phyloP scores from a whole-genome alignment of 192 early-diverging fungal species.

The Gonapodya sp. region DNA sequence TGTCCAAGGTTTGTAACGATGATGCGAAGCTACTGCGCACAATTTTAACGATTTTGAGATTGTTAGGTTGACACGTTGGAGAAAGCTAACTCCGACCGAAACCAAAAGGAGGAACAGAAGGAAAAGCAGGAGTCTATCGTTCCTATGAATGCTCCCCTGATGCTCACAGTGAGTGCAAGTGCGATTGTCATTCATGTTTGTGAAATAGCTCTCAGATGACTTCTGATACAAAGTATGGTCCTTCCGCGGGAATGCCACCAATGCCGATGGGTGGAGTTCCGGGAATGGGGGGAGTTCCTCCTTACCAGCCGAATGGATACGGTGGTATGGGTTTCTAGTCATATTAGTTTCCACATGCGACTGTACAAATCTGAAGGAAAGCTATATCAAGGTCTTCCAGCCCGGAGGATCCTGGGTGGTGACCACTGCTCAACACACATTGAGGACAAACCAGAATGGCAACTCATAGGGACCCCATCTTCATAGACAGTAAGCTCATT shows the following conservation, averaged over 20 bases:
- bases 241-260: not conserved
- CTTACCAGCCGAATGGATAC: not conserved
- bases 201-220: not conserved
- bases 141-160: constrained; percentile 3
- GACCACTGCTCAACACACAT: too few relatives aligned
- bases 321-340: not conserved
- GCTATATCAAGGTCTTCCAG: too few relatives aligned
- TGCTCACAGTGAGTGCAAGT: constrained; percentile 6
- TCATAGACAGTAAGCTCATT: not conserved
- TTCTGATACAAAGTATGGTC: not conserved
- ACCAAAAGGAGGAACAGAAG: constrained; percentile 38
- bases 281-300: not conserved
- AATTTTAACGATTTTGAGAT: constrained; percentile 3
- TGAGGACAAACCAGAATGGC: constrained; percentile 5
- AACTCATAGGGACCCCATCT: constrained; percentile 6
- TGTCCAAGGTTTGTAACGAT: constrained; percentile 45
- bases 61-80: constrained; percentile 40
- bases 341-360: not conserved
- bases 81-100: constrained; percentile 32
- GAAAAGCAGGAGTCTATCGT: constrained; percentile 39
- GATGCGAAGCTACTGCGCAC: not conserved
- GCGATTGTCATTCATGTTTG: not conserved
- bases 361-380: too few relatives aligned
- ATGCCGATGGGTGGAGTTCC: not conserved
- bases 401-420: too few relatives aligned